These are phyloP conservation scores for Blastobotrys apis DNA, from an alignment of 1,139 yeast species.

Conservation along the genomic window DNA sequence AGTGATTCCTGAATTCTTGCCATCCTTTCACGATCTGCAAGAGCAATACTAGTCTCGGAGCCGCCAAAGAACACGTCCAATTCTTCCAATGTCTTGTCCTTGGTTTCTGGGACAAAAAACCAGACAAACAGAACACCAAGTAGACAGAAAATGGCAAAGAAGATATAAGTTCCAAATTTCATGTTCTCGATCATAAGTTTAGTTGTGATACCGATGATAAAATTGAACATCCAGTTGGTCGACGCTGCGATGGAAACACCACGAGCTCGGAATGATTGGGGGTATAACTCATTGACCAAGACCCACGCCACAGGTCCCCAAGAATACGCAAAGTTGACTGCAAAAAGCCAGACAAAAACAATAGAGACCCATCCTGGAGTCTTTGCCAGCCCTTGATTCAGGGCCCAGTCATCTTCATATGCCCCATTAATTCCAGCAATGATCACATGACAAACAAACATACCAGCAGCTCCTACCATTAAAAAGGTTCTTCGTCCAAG, in stretches of 20 bases:
- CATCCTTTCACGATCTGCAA: neutral
- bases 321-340: conserved; percentile 68
- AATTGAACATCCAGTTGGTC: conserved; percentile 77
- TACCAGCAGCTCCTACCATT: conserved; percentile 48
- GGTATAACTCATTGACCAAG: conserved; percentile 65
- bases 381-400: conserved; percentile 15
- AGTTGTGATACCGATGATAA: conserved; percentile 50
- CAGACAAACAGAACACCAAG: conserved; percentile 13
- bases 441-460: conserved; percentile 38
- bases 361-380: conserved; percentile 40
- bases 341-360: conserved; percentile 68
- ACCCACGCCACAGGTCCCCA: conserved; percentile 87
- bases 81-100: conserved; percentile 26
- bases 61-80: conserved; percentile 35
- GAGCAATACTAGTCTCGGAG: neutral
- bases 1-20: neutral
- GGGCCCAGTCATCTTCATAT: conserved; percentile 22
- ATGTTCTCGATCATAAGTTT: conserved; percentile 38
- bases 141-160: conserved; percentile 35
- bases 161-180: conserved; percentile 47
- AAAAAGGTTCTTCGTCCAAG: conserved; percentile 52
- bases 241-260: conserved; percentile 66
- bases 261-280: conserved; percentile 67
- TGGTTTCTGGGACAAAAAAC: conserved; percentile 18
- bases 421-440: conserved; percentile 32